Evolutionary conservation across 139 green algal genomes (phyloP).

Genomic region (Closterium sp.): DNA sequence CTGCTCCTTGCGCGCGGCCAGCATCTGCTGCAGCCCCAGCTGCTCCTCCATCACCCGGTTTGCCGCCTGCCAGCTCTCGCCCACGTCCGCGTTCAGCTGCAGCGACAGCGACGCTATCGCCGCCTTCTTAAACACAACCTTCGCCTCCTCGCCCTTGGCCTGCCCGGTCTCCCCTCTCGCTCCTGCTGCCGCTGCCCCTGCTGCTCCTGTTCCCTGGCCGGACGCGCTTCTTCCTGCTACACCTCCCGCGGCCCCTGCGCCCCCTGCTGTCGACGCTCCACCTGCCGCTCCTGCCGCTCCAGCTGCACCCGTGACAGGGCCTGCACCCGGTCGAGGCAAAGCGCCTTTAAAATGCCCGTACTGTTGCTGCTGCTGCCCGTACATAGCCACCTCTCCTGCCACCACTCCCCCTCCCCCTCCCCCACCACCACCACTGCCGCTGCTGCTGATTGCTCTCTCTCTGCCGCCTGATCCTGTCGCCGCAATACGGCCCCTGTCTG

Average conservation of each 20-base stretch:
- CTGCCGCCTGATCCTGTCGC: not conserved
- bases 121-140: conserved; percentile 7
- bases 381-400: not conserved
- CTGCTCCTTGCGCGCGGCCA: conserved; percentile 15
- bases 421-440: not conserved
- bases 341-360: not conserved
- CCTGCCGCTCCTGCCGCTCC: not conserved
- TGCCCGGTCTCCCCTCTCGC: not conserved
- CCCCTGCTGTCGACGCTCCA: not conserved
- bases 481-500: not conserved
- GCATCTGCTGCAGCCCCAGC: conserved; percentile 24
- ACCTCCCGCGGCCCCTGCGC: not conserved
- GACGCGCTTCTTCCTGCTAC: not conserved
- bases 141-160: conserved; percentile 12
- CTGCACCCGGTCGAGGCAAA: not conserved
- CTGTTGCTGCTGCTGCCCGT: not conserved
- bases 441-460: not conserved
- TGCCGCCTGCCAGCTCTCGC: not conserved
- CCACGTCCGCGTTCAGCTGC: conserved; percentile 26
- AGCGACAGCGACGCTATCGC: conserved; percentile 9
- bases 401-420: not conserved
- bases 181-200: not conserved
- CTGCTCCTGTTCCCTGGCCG: not conserved
- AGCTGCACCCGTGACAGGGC: not conserved
- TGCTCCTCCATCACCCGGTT: conserved; percentile 24